These are phyloP conservation scores for Claviceps fusiformis DNA, from an alignment of 2,329 filamentous ascomycete species.

Conservation along the genomic window DNA sequence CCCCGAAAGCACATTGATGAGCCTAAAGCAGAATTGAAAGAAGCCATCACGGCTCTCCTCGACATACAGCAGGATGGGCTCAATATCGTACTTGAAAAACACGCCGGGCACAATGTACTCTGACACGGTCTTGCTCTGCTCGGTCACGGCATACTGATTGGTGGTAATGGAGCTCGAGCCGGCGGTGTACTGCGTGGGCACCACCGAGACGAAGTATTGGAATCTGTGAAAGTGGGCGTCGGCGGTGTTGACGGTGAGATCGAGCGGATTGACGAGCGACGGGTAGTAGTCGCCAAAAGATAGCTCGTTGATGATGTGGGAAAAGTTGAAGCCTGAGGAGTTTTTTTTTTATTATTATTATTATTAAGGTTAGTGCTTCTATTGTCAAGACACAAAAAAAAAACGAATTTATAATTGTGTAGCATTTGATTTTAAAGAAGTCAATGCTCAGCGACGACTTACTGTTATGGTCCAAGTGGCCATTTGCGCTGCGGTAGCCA, in stretches of 20 bases:
- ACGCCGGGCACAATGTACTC: conserved; percentile 70
- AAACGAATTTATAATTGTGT: no score
- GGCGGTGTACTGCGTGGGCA: conserved; percentile 83
- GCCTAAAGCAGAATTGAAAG: conserved; percentile 60
- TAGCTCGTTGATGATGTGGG: conserved; percentile 87
- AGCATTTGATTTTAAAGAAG: background rate
- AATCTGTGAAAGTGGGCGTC: conserved; percentile 77
- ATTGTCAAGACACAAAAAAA: no score
- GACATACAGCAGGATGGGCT: conserved; percentile 80
- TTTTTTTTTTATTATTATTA: no score
- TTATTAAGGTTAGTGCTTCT: background rate
- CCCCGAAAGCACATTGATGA: conserved; percentile 83
- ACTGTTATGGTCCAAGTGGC: conserved; percentile 72
- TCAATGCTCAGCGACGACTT: conserved; percentile 22
- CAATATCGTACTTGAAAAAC: conserved; percentile 98
- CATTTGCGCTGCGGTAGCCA: conserved; percentile 71
- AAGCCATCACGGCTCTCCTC: conserved; percentile 68
- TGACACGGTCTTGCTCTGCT: conserved; percentile 59
- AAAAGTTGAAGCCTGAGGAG: conserved; percentile 79
- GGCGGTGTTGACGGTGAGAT: conserved; percentile 74
- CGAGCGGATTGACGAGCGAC: conserved; percentile 82
- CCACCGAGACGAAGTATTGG: conserved; percentile 93
- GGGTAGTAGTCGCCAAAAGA: conserved; percentile 97
- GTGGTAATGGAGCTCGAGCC: conserved; percentile 60
- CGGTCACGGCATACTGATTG: conserved; percentile 96